Percentiles rank a stretch among this genome's conserved stretches.
Conservation (phyloP, 1,284 basidiomycete genomes). For the Pascua guehoae region DNA sequence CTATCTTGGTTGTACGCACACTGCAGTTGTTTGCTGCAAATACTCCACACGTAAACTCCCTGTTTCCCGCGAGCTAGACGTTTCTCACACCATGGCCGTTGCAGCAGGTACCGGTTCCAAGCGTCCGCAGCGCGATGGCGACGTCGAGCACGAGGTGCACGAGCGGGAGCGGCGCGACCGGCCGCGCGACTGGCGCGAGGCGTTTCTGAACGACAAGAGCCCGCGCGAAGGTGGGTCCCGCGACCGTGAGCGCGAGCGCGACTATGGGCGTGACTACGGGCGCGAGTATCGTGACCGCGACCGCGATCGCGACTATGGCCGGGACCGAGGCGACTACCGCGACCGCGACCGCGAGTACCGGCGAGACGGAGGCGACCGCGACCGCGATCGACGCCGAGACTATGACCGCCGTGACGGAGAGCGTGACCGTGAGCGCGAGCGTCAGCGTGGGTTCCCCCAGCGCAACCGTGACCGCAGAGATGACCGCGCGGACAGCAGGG, state of each 20-base stretch:
- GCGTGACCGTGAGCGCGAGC: constrained; percentile 7
- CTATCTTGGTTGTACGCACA: too few relatives aligned
- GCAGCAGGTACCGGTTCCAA: constrained; percentile 12
- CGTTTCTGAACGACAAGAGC: constrained; percentile 55
- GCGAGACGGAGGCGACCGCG: not conserved
- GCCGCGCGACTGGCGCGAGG: constrained; percentile 70
- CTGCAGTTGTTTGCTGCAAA: too few relatives aligned
- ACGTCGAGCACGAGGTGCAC: constrained; percentile 4
- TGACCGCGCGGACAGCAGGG: constrained; percentile 10
- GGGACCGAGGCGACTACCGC: constrained; percentile 13
- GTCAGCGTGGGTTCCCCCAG: not conserved
- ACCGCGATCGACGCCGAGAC: constrained; percentile 5
- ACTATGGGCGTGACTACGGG: constrained; percentile 7
- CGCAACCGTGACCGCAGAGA: constrained; percentile 14
- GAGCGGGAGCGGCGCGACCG: constrained; percentile 56
- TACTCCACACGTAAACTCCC: constrained; percentile 10
- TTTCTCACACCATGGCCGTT: constrained; percentile 18
- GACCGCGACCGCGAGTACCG: constrained; percentile 4
- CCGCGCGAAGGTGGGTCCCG: constrained; percentile 3
- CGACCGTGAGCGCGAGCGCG: constrained; percentile 11
- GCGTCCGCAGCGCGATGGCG: constrained; percentile 4
- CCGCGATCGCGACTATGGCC: constrained; percentile 16
- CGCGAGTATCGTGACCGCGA: constrained; percentile 19
- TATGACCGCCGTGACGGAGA: constrained; percentile 6
- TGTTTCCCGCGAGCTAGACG: not conserved